Percentiles rank a stretch among this genome's conserved stretches.
Evolutionary conservation across 768 basidiomycete genomes (phyloP).

Genomic region (Ramaria sp.): DNA sequence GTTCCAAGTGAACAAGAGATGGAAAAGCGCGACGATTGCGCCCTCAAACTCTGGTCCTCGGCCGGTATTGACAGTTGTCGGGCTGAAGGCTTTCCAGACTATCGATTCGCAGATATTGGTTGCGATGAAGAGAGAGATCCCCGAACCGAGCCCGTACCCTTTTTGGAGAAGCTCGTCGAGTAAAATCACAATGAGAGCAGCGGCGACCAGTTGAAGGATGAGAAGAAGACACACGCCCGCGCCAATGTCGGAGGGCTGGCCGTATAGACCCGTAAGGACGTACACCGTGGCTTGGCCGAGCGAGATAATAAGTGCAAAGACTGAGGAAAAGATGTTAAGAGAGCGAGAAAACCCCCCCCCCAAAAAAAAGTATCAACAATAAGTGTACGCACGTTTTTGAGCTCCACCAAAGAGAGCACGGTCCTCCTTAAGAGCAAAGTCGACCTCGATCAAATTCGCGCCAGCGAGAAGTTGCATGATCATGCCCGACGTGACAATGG

Average conservation of each 20-base stretch:
- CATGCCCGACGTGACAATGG: constrained; percentile 97
- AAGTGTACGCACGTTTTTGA: constrained; percentile 74
- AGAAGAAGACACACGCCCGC: constrained; percentile 95
- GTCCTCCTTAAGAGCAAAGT: constrained; percentile 96
- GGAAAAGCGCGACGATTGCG: constrained; percentile 92
- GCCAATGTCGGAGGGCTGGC: constrained; percentile 85
- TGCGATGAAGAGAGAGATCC: constrained; percentile 97
- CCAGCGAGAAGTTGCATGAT: constrained; percentile 99
- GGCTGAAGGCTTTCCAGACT: constrained; percentile 99
- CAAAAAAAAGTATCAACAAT: too few relatives aligned
- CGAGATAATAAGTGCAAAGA: constrained; percentile 93
- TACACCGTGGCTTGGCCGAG: constrained; percentile 96
- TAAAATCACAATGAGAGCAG: constrained; percentile 92
- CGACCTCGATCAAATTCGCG: constrained; percentile 94
- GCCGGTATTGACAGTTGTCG: constrained; percentile 95
- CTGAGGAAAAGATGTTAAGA: constrained; percentile 29
- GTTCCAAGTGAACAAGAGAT: constrained; percentile 95
- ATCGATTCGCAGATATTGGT: constrained; percentile 99
- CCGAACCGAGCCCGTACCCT: constrained; percentile 96
- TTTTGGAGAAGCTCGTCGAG: constrained; percentile 99
- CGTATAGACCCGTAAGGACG: constrained; percentile 94
- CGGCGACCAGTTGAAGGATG: constrained; percentile 90
- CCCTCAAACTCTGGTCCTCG: constrained; percentile 98
- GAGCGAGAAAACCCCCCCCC: too few relatives aligned
- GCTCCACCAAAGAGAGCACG: constrained; percentile 90